phyloP scores from a whole-genome alignment of 1,284 basidiomycete species.

The Agroathelia rolfsii region DNA sequence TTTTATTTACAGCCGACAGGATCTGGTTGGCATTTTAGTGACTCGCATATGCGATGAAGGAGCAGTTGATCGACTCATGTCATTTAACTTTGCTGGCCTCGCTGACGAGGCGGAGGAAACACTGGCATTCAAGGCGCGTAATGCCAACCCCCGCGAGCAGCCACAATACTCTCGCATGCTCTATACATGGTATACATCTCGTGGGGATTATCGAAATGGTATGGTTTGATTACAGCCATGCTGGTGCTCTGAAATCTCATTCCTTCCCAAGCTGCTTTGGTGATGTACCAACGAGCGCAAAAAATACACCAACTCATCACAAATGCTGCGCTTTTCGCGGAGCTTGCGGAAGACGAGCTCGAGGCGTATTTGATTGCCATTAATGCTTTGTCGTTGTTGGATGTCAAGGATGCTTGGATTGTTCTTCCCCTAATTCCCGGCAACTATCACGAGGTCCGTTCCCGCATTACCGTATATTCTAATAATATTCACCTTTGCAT shows the following conservation, averaged over 20 bases:
- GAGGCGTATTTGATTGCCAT: constrained; percentile 81
- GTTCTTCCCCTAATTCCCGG: constrained; percentile 44
- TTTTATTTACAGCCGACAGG: constrained; percentile 62
- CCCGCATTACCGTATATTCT: too few relatives aligned
- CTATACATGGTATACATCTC: constrained; percentile 87
- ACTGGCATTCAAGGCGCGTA: constrained; percentile 89
- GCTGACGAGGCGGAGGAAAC: constrained; percentile 84
- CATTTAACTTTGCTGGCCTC: constrained; percentile 81
- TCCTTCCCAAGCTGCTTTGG: constrained; percentile 57
- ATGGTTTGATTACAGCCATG: too few relatives aligned
- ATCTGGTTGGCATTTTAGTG: constrained; percentile 72
- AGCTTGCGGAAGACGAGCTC: constrained; percentile 66
- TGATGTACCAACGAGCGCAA: constrained; percentile 91
- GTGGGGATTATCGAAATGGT: constrained; percentile 87
- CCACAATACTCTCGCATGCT: constrained; percentile 90
- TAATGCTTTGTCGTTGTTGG: constrained; percentile 81
- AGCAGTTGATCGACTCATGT: constrained; percentile 70
- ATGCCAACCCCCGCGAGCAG: constrained; percentile 78
- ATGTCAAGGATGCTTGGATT: constrained; percentile 81
- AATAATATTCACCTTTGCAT: too few relatives aligned
- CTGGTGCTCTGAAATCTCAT: too few relatives aligned
- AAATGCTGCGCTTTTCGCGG: constrained; percentile 41
- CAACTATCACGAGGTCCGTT: constrained; percentile 29
- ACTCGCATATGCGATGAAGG: constrained; percentile 91
- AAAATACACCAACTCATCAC: constrained; percentile 57